Evolutionary conservation across 1,139 yeast species (phyloP), one percentile per base, ranked within the genome.

Genomic region (Blastobotrys persicus): DNA sequence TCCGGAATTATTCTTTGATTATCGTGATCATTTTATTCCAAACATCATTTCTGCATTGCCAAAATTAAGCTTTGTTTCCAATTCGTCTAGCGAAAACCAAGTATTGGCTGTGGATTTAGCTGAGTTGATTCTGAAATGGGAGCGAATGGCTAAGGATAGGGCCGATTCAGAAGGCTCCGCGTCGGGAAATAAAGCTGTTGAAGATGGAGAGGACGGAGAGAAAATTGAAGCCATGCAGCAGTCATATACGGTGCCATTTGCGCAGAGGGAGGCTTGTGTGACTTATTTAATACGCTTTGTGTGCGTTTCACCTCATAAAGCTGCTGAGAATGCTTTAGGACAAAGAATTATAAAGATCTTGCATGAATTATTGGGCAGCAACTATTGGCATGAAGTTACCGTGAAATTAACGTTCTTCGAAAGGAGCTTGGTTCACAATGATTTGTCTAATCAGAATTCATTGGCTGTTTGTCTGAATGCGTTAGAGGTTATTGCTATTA

Each of bases 1-100:
- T 59, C 81, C 95, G 0, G 92, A 85, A 52, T 70, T 88, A 47
- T 92, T 94, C 67, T 92, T 79, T 62, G 82, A 81, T 47, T 92
- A 92, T 6, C 77, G 98, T 52, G 97, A 89, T 59, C 89, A 88
- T 56, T 92, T 91, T 61, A 81, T 89, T 51, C 85, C 96, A 2
- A 88, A 85, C 56, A 86, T 92, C 48, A 87, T 92, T 46, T 81
- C 94, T n/a, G 96, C 96, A 1, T 86, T 94, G 91, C 96, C 96
- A 19, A 89, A 91, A 63, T 73, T 92, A 50, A 88, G 96, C 1
- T 83, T 88, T 48, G 74, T 85, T 62, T 82, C 92, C 5, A 88
- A 85, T 59, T 83, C 95, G 2, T 85, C 92, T 0, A 66, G 82
- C 11, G 98, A 91, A 57, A 87, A 86, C 59, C 96, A 88, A 64